Conservation (phyloP, 2,329 filamentous ascomycete species). For the Talaromyces marneffei region DNA sequence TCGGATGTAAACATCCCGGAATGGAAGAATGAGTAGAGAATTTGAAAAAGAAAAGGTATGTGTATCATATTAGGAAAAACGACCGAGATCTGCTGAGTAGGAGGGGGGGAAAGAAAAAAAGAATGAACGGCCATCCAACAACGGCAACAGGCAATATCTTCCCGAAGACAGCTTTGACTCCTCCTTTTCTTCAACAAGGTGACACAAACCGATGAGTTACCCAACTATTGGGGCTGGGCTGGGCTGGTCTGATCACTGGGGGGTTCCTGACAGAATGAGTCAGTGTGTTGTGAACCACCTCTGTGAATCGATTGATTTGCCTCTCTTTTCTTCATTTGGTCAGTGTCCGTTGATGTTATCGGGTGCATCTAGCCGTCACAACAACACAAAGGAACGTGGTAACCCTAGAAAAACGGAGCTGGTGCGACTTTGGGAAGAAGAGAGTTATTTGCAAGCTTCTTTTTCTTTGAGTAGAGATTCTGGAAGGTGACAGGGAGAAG, state of each 20-base stretch:
- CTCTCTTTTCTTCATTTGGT: background rate
- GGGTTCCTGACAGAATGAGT: background rate
- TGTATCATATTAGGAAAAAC: background rate
- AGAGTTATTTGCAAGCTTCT: background rate
- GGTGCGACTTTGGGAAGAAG: background rate
- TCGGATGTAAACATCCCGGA: conserved; percentile 6
- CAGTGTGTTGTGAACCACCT: background rate
- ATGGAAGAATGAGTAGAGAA: background rate
- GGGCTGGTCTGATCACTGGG: background rate
- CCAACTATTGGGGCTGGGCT: background rate
- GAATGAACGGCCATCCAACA: background rate
- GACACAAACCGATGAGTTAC: background rate
- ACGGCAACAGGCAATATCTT: background rate
- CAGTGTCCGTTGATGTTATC: background rate
- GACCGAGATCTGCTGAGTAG: background rate
- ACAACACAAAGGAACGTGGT: background rate
- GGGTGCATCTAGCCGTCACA: background rate
- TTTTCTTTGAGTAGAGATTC: background rate
- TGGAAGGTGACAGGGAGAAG: background rate
- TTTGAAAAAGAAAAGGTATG: background rate
- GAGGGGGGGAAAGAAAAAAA: background rate
- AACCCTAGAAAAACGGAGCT: background rate
- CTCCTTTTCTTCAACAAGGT: background rate
- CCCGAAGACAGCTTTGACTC: background rate
- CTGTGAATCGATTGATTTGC: background rate